Conservation (phyloP, 495 filamentous ascomycete genomes). For the Annulohypoxylon stygium region DNA sequence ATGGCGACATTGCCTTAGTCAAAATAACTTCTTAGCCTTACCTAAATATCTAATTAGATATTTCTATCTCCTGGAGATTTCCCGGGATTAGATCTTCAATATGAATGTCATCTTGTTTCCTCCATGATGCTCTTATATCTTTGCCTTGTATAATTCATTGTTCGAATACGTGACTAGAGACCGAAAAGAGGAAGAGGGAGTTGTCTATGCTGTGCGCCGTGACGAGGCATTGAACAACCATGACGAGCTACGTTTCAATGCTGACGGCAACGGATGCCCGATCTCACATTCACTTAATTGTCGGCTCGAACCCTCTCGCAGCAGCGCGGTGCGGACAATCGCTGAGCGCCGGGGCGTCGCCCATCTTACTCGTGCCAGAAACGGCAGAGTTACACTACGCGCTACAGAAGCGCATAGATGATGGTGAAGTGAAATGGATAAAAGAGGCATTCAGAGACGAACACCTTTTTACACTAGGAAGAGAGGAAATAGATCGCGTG, state of each 20-base stretch:
- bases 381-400: slow-evolving; percentile 76
- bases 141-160: not conserved
- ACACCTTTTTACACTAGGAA: slow-evolving; percentile 81
- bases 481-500: slow-evolving; percentile 80
- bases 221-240: slow-evolving; percentile 11
- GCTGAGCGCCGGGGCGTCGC: slow-evolving; percentile 85
- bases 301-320: slow-evolving; percentile 89
- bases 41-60: not conserved
- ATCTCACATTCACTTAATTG: slow-evolving; percentile 84
- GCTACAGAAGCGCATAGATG: slow-evolving; percentile 77
- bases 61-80: slow-evolving; percentile 1
- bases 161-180: not conserved
- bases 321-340: slow-evolving; percentile 84
- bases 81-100: not conserved
- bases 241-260: slow-evolving; percentile 63
- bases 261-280: slow-evolving; percentile 82
- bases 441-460: slow-evolving; percentile 75
- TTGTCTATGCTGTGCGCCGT: not conserved
- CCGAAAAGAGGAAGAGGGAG: not conserved
- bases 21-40: slow-evolving; percentile 22
- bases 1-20: slow-evolving; percentile 45
- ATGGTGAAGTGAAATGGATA: slow-evolving; percentile 78
- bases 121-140: slow-evolving; percentile 13
- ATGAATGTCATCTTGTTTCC: slow-evolving; percentile 26
- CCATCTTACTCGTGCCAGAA: slow-evolving; percentile 83